Evolutionary conservation across 306 rosid genomes (phyloP).

Genomic region (Fagus sylvatica): DNA sequence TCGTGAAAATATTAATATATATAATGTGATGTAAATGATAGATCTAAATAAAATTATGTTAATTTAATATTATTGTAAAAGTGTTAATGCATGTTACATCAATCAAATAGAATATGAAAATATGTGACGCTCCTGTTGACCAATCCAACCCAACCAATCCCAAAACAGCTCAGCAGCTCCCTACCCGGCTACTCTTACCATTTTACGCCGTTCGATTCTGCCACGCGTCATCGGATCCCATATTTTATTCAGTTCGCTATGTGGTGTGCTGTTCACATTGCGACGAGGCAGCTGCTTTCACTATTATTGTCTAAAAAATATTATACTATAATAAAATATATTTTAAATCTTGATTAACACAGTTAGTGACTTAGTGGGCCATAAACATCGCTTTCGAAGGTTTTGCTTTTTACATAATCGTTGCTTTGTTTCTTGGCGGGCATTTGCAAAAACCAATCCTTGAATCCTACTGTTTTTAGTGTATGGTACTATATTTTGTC

Average conservation of each 20-base stretch:
- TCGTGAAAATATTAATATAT: too few relatives aligned
- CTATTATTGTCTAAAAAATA: neutral
- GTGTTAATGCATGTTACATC: too few relatives aligned
- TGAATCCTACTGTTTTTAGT: neutral
- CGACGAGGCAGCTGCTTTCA: slow-evolving; percentile 26
- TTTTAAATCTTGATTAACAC: too few relatives aligned
- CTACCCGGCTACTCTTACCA: neutral
- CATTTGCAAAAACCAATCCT: neutral
- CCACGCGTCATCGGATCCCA: slow-evolving; percentile 12
- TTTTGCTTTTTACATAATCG: neutral
- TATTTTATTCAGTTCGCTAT: neutral
- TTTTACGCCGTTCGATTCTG: slow-evolving; percentile 12
- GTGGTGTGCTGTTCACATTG: slow-evolving; percentile 4
- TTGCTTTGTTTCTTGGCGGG: neutral
- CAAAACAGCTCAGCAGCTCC: slow-evolving; percentile 18
- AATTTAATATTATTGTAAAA: too few relatives aligned
- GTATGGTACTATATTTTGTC: neutral
- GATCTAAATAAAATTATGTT: too few relatives aligned
- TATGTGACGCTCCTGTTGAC: neutral
- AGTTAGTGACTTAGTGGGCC: neutral
- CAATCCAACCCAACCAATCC: slow-evolving; percentile 4
- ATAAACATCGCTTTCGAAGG: slow-evolving; percentile 14
- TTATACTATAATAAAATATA: too few relatives aligned
- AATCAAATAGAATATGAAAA: neutral
- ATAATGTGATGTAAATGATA: too few relatives aligned